Evolutionary conservation across 2,329 filamentous ascomycete species (phyloP).

Genomic region (Xylaria arbuscula): DNA sequence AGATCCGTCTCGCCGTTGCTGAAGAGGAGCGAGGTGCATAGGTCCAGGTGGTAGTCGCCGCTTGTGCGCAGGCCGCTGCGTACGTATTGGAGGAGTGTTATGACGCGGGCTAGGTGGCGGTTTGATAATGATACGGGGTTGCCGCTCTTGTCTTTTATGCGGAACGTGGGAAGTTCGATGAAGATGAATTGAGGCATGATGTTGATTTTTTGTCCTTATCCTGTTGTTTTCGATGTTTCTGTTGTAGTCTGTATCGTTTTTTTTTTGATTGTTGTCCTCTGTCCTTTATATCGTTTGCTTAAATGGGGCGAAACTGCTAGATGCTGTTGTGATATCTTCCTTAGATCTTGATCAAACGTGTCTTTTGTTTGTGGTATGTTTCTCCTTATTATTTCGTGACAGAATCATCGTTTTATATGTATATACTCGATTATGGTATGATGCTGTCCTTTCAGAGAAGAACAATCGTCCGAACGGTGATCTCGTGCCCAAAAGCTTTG

Average conservation of each 20-base stretch:
- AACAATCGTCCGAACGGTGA: background rate
- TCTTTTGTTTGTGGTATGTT: background rate
- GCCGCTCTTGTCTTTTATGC: conserved; percentile 45
- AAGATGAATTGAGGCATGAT: conserved; percentile 48
- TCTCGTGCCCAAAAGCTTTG: background rate
- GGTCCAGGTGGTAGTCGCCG: conserved; percentile 42
- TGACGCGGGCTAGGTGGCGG: conserved; percentile 42
- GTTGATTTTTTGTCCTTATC: background rate
- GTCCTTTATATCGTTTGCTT: background rate
- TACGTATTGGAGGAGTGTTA: conserved; percentile 45
- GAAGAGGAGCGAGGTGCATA: conserved; percentile 47
- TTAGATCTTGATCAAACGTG: background rate
- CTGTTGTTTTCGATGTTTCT: background rate
- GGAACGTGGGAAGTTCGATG: conserved; percentile 49
- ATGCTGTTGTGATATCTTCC: background rate
- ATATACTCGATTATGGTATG: background rate
- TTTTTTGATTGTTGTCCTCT: background rate
- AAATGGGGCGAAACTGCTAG: background rate
- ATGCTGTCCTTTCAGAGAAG: background rate
- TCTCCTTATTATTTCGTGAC: background rate
- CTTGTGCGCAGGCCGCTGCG: conserved; percentile 42
- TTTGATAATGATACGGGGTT: conserved; percentile 42
- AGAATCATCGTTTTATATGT: conserved; percentile 7
- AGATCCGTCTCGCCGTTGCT: conserved; percentile 47
- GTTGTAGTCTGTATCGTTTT: background rate